Conservation (phyloP, 208 protist species). For the Balamuthia mandrillaris region DNA sequence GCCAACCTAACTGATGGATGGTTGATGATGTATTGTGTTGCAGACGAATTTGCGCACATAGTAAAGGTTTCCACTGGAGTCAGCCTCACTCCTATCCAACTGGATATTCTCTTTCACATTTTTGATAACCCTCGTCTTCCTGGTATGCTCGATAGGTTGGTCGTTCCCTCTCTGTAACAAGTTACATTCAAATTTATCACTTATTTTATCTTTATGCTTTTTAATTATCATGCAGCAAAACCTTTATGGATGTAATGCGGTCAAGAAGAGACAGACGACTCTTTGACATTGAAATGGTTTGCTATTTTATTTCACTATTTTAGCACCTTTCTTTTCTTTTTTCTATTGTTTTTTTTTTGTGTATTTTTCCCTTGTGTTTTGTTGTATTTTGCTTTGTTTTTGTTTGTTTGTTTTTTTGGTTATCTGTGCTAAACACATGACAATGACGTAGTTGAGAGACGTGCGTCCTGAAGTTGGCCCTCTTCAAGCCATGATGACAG, state of each 20-base stretch:
- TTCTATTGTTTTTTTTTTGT: no score
- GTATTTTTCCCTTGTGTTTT: no score
- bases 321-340: background rate
- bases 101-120: conserved; percentile 59
- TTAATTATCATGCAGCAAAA: background rate
- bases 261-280: conserved; percentile 24
- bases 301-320: background rate
- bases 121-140: conserved; percentile 41
- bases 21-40: background rate
- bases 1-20: background rate
- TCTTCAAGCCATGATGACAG: background rate
- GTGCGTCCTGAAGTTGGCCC: background rate
- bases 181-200: background rate
- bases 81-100: conserved; percentile 45
- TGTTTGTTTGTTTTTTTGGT: no score
- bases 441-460: background rate
- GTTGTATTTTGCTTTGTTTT: no score
- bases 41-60: background rate
- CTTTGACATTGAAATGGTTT: background rate
- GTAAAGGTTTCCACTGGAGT: background rate
- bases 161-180: no score
- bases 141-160: conserved; percentile 31
- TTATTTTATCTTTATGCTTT: no score
- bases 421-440: no score
- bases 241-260: conserved; percentile 30